A percentile compares a stretch with the other conserved stretches of the same genome.
Evolutionary conservation across 2,329 filamentous ascomycete species (phyloP).

Genomic region (Cladosporium austrohemisphaericum): DNA sequence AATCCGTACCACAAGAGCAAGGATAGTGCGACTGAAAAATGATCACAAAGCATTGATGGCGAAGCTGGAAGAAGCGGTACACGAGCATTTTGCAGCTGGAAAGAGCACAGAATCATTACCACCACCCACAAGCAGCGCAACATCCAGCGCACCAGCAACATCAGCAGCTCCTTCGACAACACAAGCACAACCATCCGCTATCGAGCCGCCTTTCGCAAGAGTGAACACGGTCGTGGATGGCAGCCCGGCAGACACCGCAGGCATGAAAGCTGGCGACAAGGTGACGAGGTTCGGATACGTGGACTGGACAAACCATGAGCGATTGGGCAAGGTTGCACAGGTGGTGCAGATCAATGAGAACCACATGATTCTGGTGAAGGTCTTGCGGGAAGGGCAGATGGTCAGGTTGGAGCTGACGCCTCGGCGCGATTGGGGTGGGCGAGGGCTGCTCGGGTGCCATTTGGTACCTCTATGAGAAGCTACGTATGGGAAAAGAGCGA

Average conservation of each 20-base stretch:
- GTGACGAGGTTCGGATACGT: slow-evolving; percentile 83
- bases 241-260: slow-evolving; percentile 80
- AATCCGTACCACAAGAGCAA: slow-evolving; percentile 87
- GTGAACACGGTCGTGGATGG: slow-evolving; percentile 76
- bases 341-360: slow-evolving; percentile 86
- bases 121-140: neutral
- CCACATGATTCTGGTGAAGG: slow-evolving; percentile 65
- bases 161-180: slow-evolving; percentile 27
- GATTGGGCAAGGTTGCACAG: slow-evolving; percentile 79
- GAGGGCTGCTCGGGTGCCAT: slow-evolving; percentile 86
- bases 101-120: slow-evolving; percentile 19
- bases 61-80: slow-evolving; percentile 77
- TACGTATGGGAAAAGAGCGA: neutral
- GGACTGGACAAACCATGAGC: slow-evolving; percentile 80
- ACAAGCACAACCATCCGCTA: slow-evolving; percentile 28
- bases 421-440: slow-evolving; percentile 79
- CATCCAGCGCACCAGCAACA: neutral
- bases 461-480: slow-evolving; percentile 69
- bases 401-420: slow-evolving; percentile 71
- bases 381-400: slow-evolving; percentile 54
- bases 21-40: slow-evolving; percentile 85
- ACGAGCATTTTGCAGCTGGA: slow-evolving; percentile 71
- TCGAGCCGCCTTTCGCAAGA: slow-evolving; percentile 73
- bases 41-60: slow-evolving; percentile 90
- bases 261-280: slow-evolving; percentile 73